These are phyloP conservation scores for Sugiyamaella japonica DNA, from an alignment of 1,139 yeast species.

Conservation along the genomic window DNA sequence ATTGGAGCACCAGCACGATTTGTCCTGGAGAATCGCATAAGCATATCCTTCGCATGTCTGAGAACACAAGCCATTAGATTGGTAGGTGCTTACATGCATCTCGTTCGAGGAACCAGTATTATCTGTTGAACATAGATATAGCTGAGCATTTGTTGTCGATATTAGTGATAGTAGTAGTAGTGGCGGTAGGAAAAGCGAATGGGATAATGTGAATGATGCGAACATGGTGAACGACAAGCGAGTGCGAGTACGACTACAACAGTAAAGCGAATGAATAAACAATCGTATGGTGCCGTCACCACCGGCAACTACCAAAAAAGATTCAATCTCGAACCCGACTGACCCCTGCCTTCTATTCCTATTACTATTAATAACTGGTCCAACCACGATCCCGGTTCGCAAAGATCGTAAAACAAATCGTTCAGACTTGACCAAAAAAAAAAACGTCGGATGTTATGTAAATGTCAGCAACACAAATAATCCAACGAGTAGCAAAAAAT, in stretches of 20 bases:
- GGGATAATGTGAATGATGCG: neutral
- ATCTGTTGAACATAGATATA: conserved; percentile 48
- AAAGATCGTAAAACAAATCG: no score
- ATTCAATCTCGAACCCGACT: no score
- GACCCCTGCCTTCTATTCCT: no score
- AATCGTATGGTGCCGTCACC: neutral
- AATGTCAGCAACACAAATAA: neutral
- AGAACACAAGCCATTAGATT: conserved; percentile 58
- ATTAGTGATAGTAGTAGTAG: neutral
- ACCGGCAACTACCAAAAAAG: neutral
- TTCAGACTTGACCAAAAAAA: no score
- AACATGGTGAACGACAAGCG: conserved; percentile 7
- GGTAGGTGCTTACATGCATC: conserved; percentile 39
- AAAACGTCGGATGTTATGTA: no score
- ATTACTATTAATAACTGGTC: no score
- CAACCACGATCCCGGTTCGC: no score
- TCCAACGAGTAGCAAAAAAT: neutral
- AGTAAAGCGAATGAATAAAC: conserved; percentile 2
- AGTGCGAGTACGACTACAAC: no score
- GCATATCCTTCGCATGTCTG: conserved; percentile 54
- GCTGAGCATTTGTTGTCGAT: conserved; percentile 1
- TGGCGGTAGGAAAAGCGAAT: conserved; percentile 1
- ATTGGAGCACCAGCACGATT: conserved; percentile 63
- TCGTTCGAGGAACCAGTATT: conserved; percentile 45
- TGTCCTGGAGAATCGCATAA: conserved; percentile 55